Evolutionary conservation across 2,329 filamentous ascomycete genomes (phyloP).

Genomic region (Diaporthe helianthi): DNA sequence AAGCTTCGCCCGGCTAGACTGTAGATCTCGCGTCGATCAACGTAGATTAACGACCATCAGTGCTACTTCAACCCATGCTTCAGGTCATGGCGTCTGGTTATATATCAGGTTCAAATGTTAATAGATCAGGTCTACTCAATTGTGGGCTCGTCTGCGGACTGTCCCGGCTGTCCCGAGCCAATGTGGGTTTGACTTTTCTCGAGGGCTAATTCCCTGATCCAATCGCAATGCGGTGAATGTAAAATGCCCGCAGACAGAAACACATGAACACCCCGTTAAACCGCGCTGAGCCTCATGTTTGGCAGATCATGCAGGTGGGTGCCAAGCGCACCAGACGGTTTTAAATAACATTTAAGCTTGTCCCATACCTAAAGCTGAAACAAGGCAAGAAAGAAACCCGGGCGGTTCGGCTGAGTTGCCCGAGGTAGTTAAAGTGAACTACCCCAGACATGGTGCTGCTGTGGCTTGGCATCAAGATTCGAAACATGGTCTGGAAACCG

Average conservation of each 20-base stretch:
- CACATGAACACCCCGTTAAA: background rate
- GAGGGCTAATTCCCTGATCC: background rate
- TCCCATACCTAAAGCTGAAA: constrained; percentile 3
- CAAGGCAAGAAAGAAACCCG: background rate
- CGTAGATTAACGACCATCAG: background rate
- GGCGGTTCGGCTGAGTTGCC: background rate
- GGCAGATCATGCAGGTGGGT: background rate
- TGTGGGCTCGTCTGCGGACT: too few species aligned
- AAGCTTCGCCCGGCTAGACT: background rate
- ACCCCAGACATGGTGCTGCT: background rate
- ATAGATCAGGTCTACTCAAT: background rate
- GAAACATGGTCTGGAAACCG: constrained; percentile 4
- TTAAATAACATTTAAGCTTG: constrained; percentile 1
- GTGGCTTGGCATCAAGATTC: background rate
- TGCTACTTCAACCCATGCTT: background rate
- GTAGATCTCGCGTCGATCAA: constrained; percentile 18
- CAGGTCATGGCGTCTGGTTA: background rate
- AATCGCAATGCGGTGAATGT: constrained; percentile 6
- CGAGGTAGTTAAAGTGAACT: too few species aligned
- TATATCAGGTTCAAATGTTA: too few species aligned
- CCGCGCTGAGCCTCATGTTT: constrained; percentile 10
- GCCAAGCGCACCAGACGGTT: background rate
- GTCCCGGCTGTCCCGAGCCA: background rate
- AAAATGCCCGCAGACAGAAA: background rate
- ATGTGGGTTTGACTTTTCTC: background rate